Percentiles rank a stretch among this genome's conserved stretches.
These are phyloP conservation scores for Cyanidiococcus yangmingshanensis DNA, from an alignment of 23 red algal species.

Conservation along the genomic window DNA sequence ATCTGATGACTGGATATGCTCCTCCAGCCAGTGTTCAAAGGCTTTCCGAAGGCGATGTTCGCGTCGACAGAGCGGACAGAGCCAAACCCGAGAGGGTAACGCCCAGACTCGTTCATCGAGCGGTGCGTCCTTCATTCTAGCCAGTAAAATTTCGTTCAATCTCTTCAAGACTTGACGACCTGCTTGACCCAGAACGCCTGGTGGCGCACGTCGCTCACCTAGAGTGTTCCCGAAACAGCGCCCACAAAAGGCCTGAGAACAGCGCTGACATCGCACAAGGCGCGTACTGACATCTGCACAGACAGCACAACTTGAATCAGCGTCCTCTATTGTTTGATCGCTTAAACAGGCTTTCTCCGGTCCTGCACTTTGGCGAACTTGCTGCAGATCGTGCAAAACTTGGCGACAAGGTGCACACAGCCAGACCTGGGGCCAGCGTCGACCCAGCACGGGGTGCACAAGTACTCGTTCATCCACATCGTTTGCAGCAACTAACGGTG, in stretches of 20 bases:
- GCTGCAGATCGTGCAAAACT: not conserved
- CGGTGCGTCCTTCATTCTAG: not conserved
- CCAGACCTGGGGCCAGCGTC: not conserved
- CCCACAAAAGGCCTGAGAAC: not conserved
- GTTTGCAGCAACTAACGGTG: not conserved
- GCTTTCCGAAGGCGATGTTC: not conserved
- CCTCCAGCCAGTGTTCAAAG: not conserved
- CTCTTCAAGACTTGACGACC: not conserved
- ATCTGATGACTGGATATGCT: not conserved
- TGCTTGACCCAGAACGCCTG: not conserved
- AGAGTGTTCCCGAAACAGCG: conserved; percentile 6
- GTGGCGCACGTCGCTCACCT: not conserved
- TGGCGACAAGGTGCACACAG: not conserved
- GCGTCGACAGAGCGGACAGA: conserved; percentile 6
- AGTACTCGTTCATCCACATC: not conserved
- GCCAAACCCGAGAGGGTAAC: not conserved
- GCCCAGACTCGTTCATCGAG: not conserved
- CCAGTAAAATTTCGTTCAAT: not conserved
- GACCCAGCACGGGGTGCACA: not conserved
- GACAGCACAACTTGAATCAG: not conserved
- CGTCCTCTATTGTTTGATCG: not conserved
- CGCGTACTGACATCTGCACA: not conserved
- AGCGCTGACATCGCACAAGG: not conserved
- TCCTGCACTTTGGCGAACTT: not conserved
- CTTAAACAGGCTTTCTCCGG: not conserved